These are phyloP conservation scores for Gaertneriomyces sp. DNA, from an alignment of 192 early-diverging fungal species.

Conservation along the genomic window DNA sequence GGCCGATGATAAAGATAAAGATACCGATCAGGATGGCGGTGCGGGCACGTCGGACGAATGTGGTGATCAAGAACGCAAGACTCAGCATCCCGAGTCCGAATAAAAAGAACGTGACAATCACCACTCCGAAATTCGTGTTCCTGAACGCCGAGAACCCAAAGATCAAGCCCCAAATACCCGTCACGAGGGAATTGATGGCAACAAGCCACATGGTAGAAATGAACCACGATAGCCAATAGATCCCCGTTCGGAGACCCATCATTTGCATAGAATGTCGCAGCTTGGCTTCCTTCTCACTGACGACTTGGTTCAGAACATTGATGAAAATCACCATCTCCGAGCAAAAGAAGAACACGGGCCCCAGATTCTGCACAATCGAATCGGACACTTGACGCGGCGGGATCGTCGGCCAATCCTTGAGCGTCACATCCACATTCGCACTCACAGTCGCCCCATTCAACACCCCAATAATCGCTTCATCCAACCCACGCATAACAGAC, in stretches of 20 bases:
- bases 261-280: slow-evolving; percentile 70
- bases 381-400: slow-evolving; percentile 51
- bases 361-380: slow-evolving; percentile 57
- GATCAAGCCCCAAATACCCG: slow-evolving; percentile 53
- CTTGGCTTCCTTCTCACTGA: slow-evolving; percentile 69
- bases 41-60: slow-evolving; percentile 56
- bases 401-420: slow-evolving; percentile 68
- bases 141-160: slow-evolving; percentile 64
- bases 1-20: slow-evolving; percentile 74
- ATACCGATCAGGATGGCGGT: slow-evolving; percentile 70
- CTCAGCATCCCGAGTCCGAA: slow-evolving; percentile 73
- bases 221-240: slow-evolving; percentile 69
- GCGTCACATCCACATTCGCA: slow-evolving; percentile 44
- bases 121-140: slow-evolving; percentile 53
- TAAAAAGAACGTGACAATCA: slow-evolving; percentile 67
- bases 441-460: slow-evolving; percentile 10
- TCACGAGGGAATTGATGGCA: slow-evolving; percentile 56
- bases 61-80: slow-evolving; percentile 66
- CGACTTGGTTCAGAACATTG: slow-evolving; percentile 65
- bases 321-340: slow-evolving; percentile 62
- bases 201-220: slow-evolving; percentile 56
- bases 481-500: slow-evolving; percentile 59
- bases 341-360: slow-evolving; percentile 55
- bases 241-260: slow-evolving; percentile 67
- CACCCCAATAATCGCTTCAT: slow-evolving; percentile 59